Percentiles rank a stretch among this genome's conserved stretches.
Conservation (phyloP, 108 stramenopile genomes). For the Cyclotella baltica region DNA sequence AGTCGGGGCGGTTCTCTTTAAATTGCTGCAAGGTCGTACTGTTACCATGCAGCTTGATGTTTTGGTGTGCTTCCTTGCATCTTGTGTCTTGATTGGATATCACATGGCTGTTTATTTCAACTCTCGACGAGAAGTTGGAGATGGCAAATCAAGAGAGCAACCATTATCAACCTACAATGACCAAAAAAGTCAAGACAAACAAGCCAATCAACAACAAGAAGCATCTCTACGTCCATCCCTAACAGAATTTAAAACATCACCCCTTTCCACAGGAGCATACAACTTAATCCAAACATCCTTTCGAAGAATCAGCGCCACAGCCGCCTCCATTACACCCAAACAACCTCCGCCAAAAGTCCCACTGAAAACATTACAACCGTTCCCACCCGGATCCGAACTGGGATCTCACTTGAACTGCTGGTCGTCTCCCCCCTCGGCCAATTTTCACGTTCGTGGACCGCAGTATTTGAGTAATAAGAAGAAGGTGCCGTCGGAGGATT, state of each 20-base stretch:
- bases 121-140: neutral
- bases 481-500: conserved; percentile 71
- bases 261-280: neutral
- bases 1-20: conserved; percentile 35
- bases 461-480: conserved; percentile 78
- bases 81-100: conserved; percentile 45
- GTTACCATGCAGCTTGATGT: conserved; percentile 32
- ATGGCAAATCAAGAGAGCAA: neutral
- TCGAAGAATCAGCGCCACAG: conserved; percentile 1
- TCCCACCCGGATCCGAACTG: conserved; percentile 74
- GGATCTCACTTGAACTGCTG: conserved; percentile 80
- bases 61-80: conserved; percentile 22
- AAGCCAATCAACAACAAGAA: neutral
- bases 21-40: conserved; percentile 24
- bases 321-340: neutral
- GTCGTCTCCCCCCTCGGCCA: conserved; percentile 61
- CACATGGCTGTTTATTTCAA: conserved; percentile 9
- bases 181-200: neutral
- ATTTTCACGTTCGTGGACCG: conserved; percentile 80
- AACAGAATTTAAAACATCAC: neutral
- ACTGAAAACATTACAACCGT: conserved; percentile 38
- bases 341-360: conserved; percentile 1
- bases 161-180: neutral
- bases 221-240: neutral
- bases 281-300: conserved; percentile 22